A percentile compares a stretch with the other conserved stretches of the same genome.
Evolutionary conservation across 1,139 yeast genomes (phyloP).

Genomic region (Protomyces gravidus): DNA sequence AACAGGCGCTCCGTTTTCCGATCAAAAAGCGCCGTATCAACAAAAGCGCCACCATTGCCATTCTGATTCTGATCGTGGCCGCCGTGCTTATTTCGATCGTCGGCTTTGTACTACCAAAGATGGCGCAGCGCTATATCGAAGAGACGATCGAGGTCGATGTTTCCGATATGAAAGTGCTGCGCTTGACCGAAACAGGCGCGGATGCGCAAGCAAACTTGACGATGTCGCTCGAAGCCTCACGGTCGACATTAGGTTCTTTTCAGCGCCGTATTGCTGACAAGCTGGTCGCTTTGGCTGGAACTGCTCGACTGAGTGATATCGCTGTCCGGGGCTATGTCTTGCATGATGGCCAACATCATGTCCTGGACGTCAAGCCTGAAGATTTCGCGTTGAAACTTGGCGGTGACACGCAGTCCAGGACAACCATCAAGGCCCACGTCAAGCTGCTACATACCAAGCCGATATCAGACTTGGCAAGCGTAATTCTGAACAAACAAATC

Average conservation of each 20-base stretch:
- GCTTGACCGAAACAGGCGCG: conserved; percentile 14
- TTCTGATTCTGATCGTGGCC: neutral
- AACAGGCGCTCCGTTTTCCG: neutral
- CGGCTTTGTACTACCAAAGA: conserved; percentile 7
- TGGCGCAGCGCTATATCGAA: conserved; percentile 18
- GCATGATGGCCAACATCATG: conserved; percentile 8
- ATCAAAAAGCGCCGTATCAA: neutral
- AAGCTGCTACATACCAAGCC: conserved; percentile 1
- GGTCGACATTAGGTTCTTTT: neutral
- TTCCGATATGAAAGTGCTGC: neutral
- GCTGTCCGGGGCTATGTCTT: neutral
- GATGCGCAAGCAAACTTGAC: neutral
- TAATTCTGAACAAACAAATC: conserved; percentile 1
- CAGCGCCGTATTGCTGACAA: conserved; percentile 1
- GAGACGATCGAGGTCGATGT: conserved; percentile 7
- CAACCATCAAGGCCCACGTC: neutral
- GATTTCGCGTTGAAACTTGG: neutral
- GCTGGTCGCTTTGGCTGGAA: conserved; percentile 8
- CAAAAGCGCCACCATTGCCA: neutral
- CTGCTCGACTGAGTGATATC: conserved; percentile 4
- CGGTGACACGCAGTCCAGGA: neutral
- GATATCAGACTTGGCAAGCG: neutral
- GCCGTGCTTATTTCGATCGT: neutral
- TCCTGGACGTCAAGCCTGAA: neutral
- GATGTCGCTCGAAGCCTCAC: neutral